Evolutionary conservation across 1,284 basidiomycete species (phyloP).

Genomic region (Rhodotorula sp.): DNA sequence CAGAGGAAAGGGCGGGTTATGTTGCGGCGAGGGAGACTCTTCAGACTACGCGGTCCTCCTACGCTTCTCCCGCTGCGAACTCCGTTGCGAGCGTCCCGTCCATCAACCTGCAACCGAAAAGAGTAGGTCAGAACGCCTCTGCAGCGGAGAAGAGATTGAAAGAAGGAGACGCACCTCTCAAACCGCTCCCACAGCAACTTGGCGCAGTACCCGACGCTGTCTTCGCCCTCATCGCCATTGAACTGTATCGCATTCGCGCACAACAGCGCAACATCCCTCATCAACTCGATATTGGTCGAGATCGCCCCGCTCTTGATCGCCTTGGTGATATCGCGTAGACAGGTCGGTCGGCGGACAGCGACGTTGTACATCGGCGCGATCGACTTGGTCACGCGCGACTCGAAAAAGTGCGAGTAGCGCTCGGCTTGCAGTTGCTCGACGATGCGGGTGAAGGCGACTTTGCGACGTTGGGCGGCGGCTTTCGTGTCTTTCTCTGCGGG

Average conservation of each 20-base stretch:
- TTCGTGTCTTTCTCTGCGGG: constrained; percentile 20
- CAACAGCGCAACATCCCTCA: constrained; percentile 85
- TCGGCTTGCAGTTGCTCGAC: constrained; percentile 78
- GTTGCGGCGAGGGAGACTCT: no score
- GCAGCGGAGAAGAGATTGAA: neutral
- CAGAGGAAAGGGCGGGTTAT: no score
- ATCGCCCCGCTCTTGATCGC: constrained; percentile 78
- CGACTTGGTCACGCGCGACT: constrained; percentile 78
- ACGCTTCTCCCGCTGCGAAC: constrained; percentile 1
- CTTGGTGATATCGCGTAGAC: constrained; percentile 81
- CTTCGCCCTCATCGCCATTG: constrained; percentile 61
- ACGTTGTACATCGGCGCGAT: constrained; percentile 88
- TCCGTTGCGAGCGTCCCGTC: constrained; percentile 15
- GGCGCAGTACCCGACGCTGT: constrained; percentile 63
- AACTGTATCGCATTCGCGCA: constrained; percentile 97
- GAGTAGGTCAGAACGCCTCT: neutral
- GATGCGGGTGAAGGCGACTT: constrained; percentile 73
- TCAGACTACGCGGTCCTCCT: neutral
- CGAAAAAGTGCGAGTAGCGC: constrained; percentile 82
- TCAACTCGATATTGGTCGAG: constrained; percentile 74
- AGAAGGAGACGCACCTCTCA: constrained; percentile 21
- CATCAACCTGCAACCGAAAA: neutral
- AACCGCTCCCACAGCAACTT: constrained; percentile 80
- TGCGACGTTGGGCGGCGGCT: constrained; percentile 57
- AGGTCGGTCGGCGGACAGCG: constrained; percentile 87